Evolutionary conservation across 106 monocot genomes (phyloP).

Genomic region (Agapanthus africanus): DNA sequence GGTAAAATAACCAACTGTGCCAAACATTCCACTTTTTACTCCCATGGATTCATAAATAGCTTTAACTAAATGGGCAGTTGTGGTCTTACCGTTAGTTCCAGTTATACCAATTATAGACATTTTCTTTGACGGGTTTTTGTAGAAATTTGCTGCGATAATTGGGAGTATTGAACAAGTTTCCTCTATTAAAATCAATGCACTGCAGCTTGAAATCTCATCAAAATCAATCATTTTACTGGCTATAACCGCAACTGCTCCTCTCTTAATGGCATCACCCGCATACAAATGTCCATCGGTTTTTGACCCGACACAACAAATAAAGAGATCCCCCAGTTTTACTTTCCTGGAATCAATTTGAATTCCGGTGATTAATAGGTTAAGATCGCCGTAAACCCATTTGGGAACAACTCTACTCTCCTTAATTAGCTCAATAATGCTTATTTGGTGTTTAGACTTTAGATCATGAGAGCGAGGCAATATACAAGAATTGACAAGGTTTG

Average conservation of each 20-base stretch:
- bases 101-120: constrained; percentile 27
- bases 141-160: constrained; percentile 20
- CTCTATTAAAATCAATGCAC: constrained; percentile 9
- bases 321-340: constrained; percentile 24
- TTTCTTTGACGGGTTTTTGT: constrained; percentile 16
- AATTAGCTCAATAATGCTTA: constrained; percentile 17
- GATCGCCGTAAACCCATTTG: constrained; percentile 10
- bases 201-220: constrained; percentile 7
- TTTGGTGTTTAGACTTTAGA: background rate
- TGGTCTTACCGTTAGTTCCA: constrained; percentile 31
- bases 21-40: constrained; percentile 22
- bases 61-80: constrained; percentile 19
- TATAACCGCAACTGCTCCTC: constrained; percentile 22
- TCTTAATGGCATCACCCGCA: constrained; percentile 9
- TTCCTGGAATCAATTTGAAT: constrained; percentile 25
- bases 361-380: constrained; percentile 13
- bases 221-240: constrained; percentile 11
- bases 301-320: constrained; percentile 17
- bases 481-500: too few relatives aligned
- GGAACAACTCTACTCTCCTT: constrained; percentile 9
- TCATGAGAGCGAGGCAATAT: background rate
- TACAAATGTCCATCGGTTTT: constrained; percentile 24
- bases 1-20: constrained; percentile 18
- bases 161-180: constrained; percentile 15
- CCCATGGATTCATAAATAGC: constrained; percentile 20